These are phyloP conservation scores for Sclerotinia spermophila DNA, from an alignment of 2,329 filamentous ascomycete genomes.

Conservation along the genomic window DNA sequence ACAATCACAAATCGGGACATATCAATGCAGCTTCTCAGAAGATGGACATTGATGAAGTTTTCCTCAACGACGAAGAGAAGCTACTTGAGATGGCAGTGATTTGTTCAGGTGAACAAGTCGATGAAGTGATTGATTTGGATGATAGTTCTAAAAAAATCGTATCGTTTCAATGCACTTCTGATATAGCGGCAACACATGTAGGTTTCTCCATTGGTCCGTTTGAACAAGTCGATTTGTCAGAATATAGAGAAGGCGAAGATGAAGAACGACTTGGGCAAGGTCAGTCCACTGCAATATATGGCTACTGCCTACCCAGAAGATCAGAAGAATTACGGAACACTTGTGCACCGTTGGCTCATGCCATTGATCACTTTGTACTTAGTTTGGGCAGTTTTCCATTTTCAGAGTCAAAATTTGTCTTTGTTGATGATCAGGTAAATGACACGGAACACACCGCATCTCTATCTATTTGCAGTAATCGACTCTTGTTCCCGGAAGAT, in stretches of 20 bases:
- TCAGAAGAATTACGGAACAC: slow-evolving; percentile 81
- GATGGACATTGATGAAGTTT: slow-evolving; percentile 23
- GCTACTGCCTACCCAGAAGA: slow-evolving; percentile 83
- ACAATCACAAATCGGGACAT: slow-evolving; percentile 29
- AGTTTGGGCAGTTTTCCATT: slow-evolving; percentile 90
- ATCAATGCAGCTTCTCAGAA: slow-evolving; percentile 21
- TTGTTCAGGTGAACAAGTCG: slow-evolving; percentile 83
- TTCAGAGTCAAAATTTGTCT: slow-evolving; percentile 86
- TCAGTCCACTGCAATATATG: slow-evolving; percentile 83
- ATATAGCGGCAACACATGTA: slow-evolving; percentile 81
- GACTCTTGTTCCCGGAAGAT: slow-evolving; percentile 78
- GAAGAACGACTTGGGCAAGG: slow-evolving; percentile 79
- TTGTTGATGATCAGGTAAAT: slow-evolving; percentile 80
- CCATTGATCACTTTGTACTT: slow-evolving; percentile 87
- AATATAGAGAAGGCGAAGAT: slow-evolving; percentile 85
- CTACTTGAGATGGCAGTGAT: slow-evolving; percentile 84
- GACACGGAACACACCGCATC: slow-evolving; percentile 77
- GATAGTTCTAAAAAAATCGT: slow-evolving; percentile 84
- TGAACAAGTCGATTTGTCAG: slow-evolving; percentile 84
- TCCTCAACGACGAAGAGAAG: slow-evolving; percentile 72
- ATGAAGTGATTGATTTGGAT: slow-evolving; percentile 72
- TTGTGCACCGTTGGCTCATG: slow-evolving; percentile 76
- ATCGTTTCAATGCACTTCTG: slow-evolving; percentile 72
- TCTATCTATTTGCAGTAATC: slow-evolving; percentile 81
- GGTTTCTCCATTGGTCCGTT: slow-evolving; percentile 94